Evolutionary conservation across 495 filamentous ascomycete genomes (phyloP), one percentile per base, ranked within the genome.

Genomic region (Chaetomium fimeti): DNA sequence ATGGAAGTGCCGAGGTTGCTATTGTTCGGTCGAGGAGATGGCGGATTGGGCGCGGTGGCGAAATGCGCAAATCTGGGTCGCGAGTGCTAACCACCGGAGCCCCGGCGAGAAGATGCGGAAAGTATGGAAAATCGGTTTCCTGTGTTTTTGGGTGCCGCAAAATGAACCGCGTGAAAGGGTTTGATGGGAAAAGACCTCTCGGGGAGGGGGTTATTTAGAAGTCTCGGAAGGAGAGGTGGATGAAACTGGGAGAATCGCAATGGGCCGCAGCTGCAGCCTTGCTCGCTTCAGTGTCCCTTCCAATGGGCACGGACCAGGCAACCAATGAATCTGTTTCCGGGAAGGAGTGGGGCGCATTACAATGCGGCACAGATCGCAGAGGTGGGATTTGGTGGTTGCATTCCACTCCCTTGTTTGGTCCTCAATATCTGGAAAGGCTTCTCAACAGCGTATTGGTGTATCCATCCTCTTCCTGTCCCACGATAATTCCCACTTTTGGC

Each of bases 201-300:
- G 72, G 64, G 66, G 65, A 65, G 53, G 71, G 32, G 32, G 32
- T 11, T 36, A 11, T 70, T 73, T 69, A 63, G 64, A 61, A 64
- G 36, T 57, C 60, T 47, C 65, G 70, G 68, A 68, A 58, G 63
- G 56, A 68, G 62, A 65, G 36, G 68, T 61, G 59, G 72, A 66
- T 73, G 72, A 74, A 76, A 76, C 74, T 55, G 58, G 43, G 57
- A 59, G 66, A 63, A 7, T 16, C 25, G 27, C 8, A 20, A 66
- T 64, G 62, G 53, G 43, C 52, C 53, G 47, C 51, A 62, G 42
- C 64, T 67, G 68, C 56, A 71, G 70, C 70, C 70, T 72, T 64
- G 68, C 24, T 53, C 36, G 45, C 7, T 59, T 25, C 24, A 43
- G 5, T 11, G 32, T 36, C 32, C 25, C 38, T 28, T 32, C n/a